A percentile compares a stretch with the other conserved stretches of the same genome.
These are phyloP conservation scores for Thraustotheca clavata DNA, from an alignment of 352 stramenopile genomes.

Conservation along the genomic window DNA sequence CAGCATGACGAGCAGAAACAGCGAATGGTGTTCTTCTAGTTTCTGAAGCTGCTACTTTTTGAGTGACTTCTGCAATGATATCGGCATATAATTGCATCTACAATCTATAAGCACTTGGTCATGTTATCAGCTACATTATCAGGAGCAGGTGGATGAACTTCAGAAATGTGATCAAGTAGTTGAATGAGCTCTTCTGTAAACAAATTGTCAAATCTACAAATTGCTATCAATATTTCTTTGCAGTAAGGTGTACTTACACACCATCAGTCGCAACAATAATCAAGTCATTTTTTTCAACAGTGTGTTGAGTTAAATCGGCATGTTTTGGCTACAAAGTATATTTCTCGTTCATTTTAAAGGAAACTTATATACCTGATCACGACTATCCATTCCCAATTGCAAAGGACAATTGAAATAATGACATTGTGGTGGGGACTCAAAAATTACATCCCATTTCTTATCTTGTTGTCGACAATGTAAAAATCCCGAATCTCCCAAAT, in stretches of 20 bases:
- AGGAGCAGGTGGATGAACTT: slow-evolving; percentile 41
- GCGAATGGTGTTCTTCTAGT: slow-evolving; percentile 75
- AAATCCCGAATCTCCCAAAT: slow-evolving; percentile 93
- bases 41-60: slow-evolving; percentile 63
- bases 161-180: slow-evolving; percentile 38
- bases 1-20: slow-evolving; percentile 50
- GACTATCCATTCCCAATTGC: slow-evolving; percentile 85
- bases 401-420: slow-evolving; percentile 97
- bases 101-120: slow-evolving; percentile 17
- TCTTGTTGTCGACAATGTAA: slow-evolving; percentile 78
- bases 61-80: slow-evolving; percentile 68
- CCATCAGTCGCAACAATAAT: slow-evolving; percentile 92
- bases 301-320: slow-evolving; percentile 78
- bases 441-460: slow-evolving; percentile 68
- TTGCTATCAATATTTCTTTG: not conserved
- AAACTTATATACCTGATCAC: slow-evolving; percentile 56
- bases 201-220: slow-evolving; percentile 93
- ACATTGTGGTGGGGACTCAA: slow-evolving; percentile 85
- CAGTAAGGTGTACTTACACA: slow-evolving; percentile 44
- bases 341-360: not conserved
- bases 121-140: slow-evolving; percentile 24
- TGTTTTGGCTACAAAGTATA: slow-evolving; percentile 64
- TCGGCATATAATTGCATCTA: slow-evolving; percentile 74
- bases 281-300: slow-evolving; percentile 83
- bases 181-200: slow-evolving; percentile 74